Evolutionary conservation across 2,329 filamentous ascomycete genomes (phyloP).

Genomic region (Epichloe festucae): DNA sequence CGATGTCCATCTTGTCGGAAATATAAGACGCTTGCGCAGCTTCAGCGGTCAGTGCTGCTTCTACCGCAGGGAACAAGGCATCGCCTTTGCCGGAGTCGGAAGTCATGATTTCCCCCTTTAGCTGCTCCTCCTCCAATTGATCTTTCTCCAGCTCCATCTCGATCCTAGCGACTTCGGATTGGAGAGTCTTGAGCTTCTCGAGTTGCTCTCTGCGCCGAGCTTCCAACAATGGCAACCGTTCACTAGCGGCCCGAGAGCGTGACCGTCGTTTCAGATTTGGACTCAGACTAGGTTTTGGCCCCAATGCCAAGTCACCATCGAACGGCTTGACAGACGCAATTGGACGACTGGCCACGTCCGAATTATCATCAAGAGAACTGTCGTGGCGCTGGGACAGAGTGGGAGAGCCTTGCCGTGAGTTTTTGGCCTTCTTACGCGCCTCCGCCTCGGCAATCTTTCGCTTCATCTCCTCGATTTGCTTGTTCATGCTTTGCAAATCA

Average conservation of each 20-base stretch:
- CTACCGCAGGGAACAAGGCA: background rate
- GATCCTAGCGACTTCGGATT: constrained; percentile 33
- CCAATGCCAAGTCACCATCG: background rate
- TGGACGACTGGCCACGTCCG: constrained; percentile 7
- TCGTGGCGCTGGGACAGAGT: constrained; percentile 14
- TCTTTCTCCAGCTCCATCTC: constrained; percentile 34
- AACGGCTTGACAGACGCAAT: background rate
- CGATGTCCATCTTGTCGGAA: background rate
- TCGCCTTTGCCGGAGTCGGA: constrained; percentile 10
- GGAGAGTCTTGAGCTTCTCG: constrained; percentile 31
- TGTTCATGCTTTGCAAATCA: constrained; percentile 38
- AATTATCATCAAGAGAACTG: constrained; percentile 15
- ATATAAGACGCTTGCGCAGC: background rate
- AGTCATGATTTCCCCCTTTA: constrained; percentile 16
- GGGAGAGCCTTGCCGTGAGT: constrained; percentile 18
- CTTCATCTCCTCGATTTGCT: constrained; percentile 48
- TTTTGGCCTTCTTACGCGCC: constrained; percentile 36
- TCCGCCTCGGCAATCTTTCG: constrained; percentile 45
- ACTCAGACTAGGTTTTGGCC: background rate
- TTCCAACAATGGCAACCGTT: constrained; percentile 24
- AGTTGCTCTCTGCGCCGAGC: constrained; percentile 26
- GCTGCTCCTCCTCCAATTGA: constrained; percentile 19
- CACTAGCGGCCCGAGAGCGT: constrained; percentile 22
- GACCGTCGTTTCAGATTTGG: constrained; percentile 10
- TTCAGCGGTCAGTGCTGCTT: background rate